A percentile compares a stretch with the other conserved stretches of the same genome.
Evolutionary conservation across 1,139 yeast species (phyloP).

Genomic region (Pneumocystis wakefieldiae): DNA sequence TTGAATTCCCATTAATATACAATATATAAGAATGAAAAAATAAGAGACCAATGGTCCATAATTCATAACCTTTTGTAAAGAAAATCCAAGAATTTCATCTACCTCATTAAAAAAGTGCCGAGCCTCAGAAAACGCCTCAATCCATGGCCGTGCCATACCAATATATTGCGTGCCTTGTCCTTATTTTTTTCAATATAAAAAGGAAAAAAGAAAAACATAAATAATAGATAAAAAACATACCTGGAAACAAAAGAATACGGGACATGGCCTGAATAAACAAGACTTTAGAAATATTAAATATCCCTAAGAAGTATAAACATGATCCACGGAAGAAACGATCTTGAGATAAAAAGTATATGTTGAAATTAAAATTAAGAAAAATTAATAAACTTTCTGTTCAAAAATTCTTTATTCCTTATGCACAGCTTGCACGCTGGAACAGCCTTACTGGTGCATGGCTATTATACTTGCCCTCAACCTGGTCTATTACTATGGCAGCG

Average conservation of each 20-base stretch:
- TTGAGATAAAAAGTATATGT: no score
- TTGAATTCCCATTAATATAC: slow-evolving; percentile 8
- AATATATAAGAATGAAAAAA: slow-evolving; percentile 10
- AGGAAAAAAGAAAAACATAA: slow-evolving; percentile 14
- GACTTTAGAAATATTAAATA: no score
- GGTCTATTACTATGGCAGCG: slow-evolving; percentile 83
- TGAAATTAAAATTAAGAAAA: no score
- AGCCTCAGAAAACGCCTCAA: slow-evolving; percentile 15
- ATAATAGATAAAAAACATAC: neutral
- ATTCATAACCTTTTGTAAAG: slow-evolving; percentile 18
- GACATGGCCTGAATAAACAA: neutral
- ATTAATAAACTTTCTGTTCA: no score
- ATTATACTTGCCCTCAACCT: slow-evolving; percentile 60
- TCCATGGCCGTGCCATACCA: slow-evolving; percentile 24
- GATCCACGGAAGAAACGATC: no score
- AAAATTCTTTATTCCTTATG: slow-evolving; percentile 41
- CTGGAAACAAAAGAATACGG: neutral
- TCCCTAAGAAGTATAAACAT: no score
- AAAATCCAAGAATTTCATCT: slow-evolving; percentile 21
- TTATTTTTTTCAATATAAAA: slow-evolving; percentile 12
- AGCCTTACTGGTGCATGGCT: slow-evolving; percentile 89
- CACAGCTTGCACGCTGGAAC: slow-evolving; percentile 79
- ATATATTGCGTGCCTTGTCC: slow-evolving; percentile 30
- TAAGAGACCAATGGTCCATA: slow-evolving; percentile 2
- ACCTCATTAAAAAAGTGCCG: slow-evolving; percentile 22